Evolutionary conservation across 208 protist genomes (phyloP).

Genomic region (Sergeia podlipaevii): DNA sequence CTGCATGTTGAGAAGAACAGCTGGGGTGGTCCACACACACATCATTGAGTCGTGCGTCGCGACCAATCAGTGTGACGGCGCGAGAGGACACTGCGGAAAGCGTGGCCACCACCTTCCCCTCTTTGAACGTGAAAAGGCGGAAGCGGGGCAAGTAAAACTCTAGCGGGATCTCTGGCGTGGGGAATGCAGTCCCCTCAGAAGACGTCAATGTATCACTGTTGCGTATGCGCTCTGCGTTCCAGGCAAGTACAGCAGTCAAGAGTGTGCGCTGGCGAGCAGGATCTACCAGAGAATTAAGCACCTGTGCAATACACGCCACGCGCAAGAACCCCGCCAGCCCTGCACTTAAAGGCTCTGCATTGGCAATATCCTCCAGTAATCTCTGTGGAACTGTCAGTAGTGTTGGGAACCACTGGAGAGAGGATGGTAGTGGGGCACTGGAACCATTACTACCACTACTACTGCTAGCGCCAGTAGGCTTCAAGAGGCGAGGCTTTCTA

Average conservation of each 20-base stretch:
- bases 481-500: conserved; percentile 17
- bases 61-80: conserved; percentile 63
- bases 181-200: no score
- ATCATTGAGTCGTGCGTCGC: conserved; percentile 56
- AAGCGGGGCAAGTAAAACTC: conserved; percentile 52
- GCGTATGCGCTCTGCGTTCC: background rate
- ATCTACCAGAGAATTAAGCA: no score
- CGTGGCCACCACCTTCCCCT: conserved; percentile 25
- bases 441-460: background rate
- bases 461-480: background rate
- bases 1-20: conserved; percentile 82
- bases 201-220: no score
- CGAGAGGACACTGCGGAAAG: conserved; percentile 31
- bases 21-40: conserved; percentile 65
- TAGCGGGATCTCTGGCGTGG: no score
- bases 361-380: conserved; percentile 44
- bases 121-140: conserved; percentile 55
- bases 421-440: no score
- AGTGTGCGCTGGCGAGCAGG: no score
- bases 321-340: conserved; percentile 36
- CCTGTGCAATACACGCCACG: conserved; percentile 43
- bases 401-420: conserved; percentile 65
- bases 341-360: conserved; percentile 19
- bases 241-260: background rate
- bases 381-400: conserved; percentile 73